Evolutionary conservation across 192 early-diverging fungal species (phyloP).

Genomic region (Gigaspora rosea): DNA sequence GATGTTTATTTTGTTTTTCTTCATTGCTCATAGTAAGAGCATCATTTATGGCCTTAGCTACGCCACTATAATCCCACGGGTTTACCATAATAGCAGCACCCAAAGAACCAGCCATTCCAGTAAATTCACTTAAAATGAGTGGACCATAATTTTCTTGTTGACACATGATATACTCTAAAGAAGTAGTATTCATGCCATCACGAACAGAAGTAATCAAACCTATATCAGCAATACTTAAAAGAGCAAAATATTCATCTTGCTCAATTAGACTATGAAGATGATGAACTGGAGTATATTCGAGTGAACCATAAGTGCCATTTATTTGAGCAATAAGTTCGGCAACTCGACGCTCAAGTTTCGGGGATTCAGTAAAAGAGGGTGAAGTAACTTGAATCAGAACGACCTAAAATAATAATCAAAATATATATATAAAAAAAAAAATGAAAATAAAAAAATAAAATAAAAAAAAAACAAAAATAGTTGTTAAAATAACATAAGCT

Average conservation of each 20-base stretch:
- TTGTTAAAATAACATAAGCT: slow-evolving; percentile 2
- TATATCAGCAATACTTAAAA: slow-evolving; percentile 91
- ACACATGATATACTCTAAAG: slow-evolving; percentile 91
- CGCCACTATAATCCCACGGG: slow-evolving; percentile 85
- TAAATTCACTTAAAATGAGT: slow-evolving; percentile 94
- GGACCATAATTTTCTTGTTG: slow-evolving; percentile 85
- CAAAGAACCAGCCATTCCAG: slow-evolving; percentile 86
- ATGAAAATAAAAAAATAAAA: not conserved
- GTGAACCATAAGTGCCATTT: slow-evolving; percentile 92
- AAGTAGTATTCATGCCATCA: slow-evolving; percentile 98
- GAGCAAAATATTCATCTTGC: slow-evolving; percentile 92
- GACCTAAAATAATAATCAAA: slow-evolving; percentile 49
- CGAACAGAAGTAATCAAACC: slow-evolving; percentile 89
- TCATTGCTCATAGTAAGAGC: slow-evolving; percentile 65
- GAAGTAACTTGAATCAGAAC: slow-evolving; percentile 96
- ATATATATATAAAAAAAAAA: not conserved
- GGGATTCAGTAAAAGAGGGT: slow-evolving; percentile 71
- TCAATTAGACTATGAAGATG: slow-evolving; percentile 92
- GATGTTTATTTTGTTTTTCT: slow-evolving; percentile 64
- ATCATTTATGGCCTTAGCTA: slow-evolving; percentile 75
- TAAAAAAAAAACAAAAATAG: not conserved
- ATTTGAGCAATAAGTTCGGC: slow-evolving; percentile 90
- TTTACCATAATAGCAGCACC: slow-evolving; percentile 83
- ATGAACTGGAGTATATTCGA: slow-evolving; percentile 93
- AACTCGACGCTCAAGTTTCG: slow-evolving; percentile 79